These are phyloP conservation scores for Aspergillus flavus DNA, from an alignment of 2,329 filamentous ascomycete species.

Conservation along the genomic window DNA sequence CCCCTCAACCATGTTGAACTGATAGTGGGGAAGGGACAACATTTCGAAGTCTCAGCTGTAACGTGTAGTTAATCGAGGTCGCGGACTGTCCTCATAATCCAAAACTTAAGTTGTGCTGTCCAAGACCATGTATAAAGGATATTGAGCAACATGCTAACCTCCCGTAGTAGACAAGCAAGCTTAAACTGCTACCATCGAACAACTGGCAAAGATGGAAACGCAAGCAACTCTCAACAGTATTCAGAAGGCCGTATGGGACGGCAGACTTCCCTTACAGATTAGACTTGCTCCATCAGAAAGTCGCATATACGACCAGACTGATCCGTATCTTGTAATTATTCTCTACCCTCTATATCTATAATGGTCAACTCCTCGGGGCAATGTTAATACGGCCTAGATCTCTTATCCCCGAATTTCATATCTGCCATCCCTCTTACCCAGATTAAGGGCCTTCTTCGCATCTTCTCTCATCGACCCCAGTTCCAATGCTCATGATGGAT, in stretches of 20 bases:
- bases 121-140: not conserved
- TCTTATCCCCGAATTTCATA: conserved; percentile 68
- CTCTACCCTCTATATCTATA: not conserved
- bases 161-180: not conserved
- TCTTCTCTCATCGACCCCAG: conserved; percentile 60
- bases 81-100: not conserved
- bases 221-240: conserved; percentile 34
- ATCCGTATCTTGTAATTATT: conserved; percentile 60
- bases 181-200: not conserved
- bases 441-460: conserved; percentile 65
- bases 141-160: not conserved
- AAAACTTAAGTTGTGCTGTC: not conserved
- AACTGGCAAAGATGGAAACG: conserved; percentile 26
- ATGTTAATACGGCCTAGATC: conserved; percentile 45
- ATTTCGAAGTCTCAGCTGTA: not conserved
- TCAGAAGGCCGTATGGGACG: conserved; percentile 58
- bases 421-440: conserved; percentile 65
- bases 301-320: conserved; percentile 60
- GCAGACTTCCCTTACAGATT: conserved; percentile 63
- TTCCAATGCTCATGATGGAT: conserved; percentile 55
- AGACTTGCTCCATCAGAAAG: conserved; percentile 61
- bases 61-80: conserved; percentile 1
- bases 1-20: not conserved
- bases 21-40: conserved; percentile 5
- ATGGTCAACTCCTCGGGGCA: not conserved